Base-by-base conservation (phyloP, 768 basidiomycete genomes). In the Candolleomyces efflorescens region DNA sequence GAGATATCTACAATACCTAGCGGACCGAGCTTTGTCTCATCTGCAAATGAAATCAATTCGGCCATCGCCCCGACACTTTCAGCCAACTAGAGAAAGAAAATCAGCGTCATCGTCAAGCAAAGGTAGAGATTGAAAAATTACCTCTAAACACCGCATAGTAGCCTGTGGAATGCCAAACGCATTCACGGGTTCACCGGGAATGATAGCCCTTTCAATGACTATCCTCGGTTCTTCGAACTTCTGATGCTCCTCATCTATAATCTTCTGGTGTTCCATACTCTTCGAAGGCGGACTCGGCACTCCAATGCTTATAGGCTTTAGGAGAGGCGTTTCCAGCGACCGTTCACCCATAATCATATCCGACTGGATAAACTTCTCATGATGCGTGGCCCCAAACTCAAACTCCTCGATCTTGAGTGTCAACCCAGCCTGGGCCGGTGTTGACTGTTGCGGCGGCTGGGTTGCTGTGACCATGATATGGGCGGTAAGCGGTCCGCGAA, bases 121-220 rank as follows among this genome's bases (percentile, higher is more conserved):
- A 52, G 17, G 22, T 22, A 60, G 36, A 11, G 32, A 5, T 20
- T 52, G 37, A 13, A 36, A 50, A 68, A 79, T 56, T 56, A 88
- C 87, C 80, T 93, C 91, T 37, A 93, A 74, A 79, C 90, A 92
- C 54, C 91, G 79, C 92, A 92, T 92, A 17, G 91, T 91, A 2
- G 89, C 90, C 67, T 92, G 90, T 5, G 91, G 90, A 54, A 93
- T 90, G 4, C 91, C 91, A 71, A 92, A 93, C 20, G 88, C 89
- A 65, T 92, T 92, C 53, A 93, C 89, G 9, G 91, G 91, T 64
- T 92, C 90, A 4, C 84, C 82, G 12, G 92, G 91, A 62, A 92
- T 82, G n/a, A 76, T 76, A 32, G 82, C 87, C 37, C 74, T 75
- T 17, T 84, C 83, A 48, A 89, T 82, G 50, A 79, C 63, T 43